Percentiles rank a stretch among this genome's conserved stretches.
Evolutionary conservation across 371 early-diverging fungal species (phyloP).

Genomic region (Haplosporangium sp.): DNA sequence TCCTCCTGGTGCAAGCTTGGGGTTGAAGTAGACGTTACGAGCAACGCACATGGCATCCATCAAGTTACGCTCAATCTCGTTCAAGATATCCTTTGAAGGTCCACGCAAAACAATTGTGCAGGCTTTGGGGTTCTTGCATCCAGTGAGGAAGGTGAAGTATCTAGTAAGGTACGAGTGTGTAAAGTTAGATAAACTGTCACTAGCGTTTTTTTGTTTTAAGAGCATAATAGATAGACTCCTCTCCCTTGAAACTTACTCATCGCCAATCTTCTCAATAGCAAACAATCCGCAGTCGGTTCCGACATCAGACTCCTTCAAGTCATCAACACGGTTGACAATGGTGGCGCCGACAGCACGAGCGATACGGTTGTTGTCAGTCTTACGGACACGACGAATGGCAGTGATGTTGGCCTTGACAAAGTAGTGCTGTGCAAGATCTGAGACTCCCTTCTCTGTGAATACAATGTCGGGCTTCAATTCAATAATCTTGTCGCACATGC

Average conservation of each 20-base stretch:
- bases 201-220: no score
- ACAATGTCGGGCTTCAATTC: conserved; percentile 98
- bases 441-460: conserved; percentile 99
- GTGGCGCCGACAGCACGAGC: conserved; percentile 98
- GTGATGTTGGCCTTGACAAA: conserved; percentile 98
- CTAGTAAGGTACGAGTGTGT: conserved; percentile 19
- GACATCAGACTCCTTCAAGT: conserved; percentile 95
- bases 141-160: conserved; percentile 94
- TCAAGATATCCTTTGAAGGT: conserved; percentile 98
- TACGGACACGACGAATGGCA: conserved; percentile 98
- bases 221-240: not conserved
- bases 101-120: conserved; percentile 99
- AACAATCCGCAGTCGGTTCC: conserved; percentile 98
- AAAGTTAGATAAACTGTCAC: no score
- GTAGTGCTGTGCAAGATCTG: conserved; percentile 98
- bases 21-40: conserved; percentile 97
- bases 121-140: conserved; percentile 98
- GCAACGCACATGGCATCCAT: conserved; percentile 99
- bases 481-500: conserved; percentile 96
- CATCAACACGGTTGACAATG: conserved; percentile 98
- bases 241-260: conserved; percentile 80
- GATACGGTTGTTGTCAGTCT: conserved; percentile 99
- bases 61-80: conserved; percentile 99
- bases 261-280: conserved; percentile 98
- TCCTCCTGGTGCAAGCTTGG: conserved; percentile 96